phyloP scores from a whole-genome alignment of 164 flowering plant genomes.

The Vitis rupestris region DNA sequence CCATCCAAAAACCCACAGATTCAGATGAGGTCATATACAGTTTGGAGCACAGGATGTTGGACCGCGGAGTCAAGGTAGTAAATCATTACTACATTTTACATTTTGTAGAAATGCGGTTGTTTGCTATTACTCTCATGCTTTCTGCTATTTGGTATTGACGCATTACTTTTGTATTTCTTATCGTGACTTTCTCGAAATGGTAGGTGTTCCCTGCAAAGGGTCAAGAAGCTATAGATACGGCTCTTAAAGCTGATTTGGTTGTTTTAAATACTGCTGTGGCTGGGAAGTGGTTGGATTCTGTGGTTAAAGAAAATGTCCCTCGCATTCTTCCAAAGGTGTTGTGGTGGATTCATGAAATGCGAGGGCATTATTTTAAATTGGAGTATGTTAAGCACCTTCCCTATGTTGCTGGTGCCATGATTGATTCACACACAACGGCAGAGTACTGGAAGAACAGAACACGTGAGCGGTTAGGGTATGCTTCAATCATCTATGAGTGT shows the following conservation, averaged over 20 bases:
- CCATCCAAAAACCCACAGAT: slow-evolving; percentile 64
- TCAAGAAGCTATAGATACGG: slow-evolving; percentile 71
- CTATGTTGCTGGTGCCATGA: slow-evolving; percentile 93
- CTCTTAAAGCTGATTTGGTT: slow-evolving; percentile 89
- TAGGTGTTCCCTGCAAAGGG: slow-evolving; percentile 79
- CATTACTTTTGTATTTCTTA: slow-evolving; percentile 1
- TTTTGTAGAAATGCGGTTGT: not conserved
- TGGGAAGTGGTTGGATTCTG: slow-evolving; percentile 97
- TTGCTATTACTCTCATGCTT: not conserved
- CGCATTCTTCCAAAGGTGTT: slow-evolving; percentile 85
- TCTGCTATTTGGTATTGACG: not conserved
- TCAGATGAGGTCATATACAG: slow-evolving; percentile 62
- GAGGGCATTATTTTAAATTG: slow-evolving; percentile 92
- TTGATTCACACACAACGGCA: slow-evolving; percentile 96
- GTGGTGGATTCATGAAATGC: slow-evolving; percentile 99
- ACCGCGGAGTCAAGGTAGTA: slow-evolving; percentile 82
- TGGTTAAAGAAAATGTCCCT: slow-evolving; percentile 72
- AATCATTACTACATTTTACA: not conserved
- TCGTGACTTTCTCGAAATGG: slow-evolving; percentile 5
- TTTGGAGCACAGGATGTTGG: slow-evolving; percentile 78
- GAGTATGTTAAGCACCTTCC: slow-evolving; percentile 97
- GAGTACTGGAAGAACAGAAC: slow-evolving; percentile 95
- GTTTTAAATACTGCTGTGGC: slow-evolving; percentile 97
- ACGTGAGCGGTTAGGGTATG: slow-evolving; percentile 70
- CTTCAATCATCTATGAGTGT: not conserved